These are phyloP conservation scores for Xylaria sp. DNA, from an alignment of 2,329 filamentous ascomycete species.

Conservation along the genomic window DNA sequence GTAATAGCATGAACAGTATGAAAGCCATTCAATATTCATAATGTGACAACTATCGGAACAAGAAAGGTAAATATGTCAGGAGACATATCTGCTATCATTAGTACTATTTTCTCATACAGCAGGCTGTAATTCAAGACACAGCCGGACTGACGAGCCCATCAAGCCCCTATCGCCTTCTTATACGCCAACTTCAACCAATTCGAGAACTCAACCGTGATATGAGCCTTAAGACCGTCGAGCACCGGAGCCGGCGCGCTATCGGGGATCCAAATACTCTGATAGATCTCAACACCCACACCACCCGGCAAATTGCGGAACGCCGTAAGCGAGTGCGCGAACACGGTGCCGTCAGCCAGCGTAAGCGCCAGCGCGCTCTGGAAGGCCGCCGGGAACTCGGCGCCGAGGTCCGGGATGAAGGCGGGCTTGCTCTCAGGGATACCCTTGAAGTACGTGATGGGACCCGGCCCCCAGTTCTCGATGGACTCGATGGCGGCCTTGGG, in stretches of 20 bases:
- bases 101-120: not conserved
- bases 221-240: conserved; percentile 19
- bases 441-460: conserved; percentile 31
- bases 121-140: not conserved
- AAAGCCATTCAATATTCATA: not conserved
- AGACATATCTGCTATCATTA: not conserved
- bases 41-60: not conserved
- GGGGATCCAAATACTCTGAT: conserved; percentile 32
- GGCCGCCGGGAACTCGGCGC: conserved; percentile 17
- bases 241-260: conserved; percentile 25
- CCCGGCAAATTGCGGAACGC: conserved; percentile 25
- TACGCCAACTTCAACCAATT: conserved; percentile 37
- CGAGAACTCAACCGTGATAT: conserved; percentile 38
- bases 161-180: conserved; percentile 19
- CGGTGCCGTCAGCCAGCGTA: conserved; percentile 29
- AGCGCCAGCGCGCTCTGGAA: conserved; percentile 10
- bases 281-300: conserved; percentile 32
- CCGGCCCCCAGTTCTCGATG: conserved; percentile 34
- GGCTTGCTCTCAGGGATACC: conserved; percentile 19
- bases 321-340: conserved; percentile 32
- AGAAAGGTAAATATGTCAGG: not conserved
- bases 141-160: not conserved
- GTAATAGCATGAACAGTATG: not conserved
- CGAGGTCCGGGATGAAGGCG: conserved; percentile 25
- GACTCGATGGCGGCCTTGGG: conserved; percentile 22